These are phyloP conservation scores for Populus davidiana DNA, from an alignment of 345 rosid genomes.

Conservation along the genomic window DNA sequence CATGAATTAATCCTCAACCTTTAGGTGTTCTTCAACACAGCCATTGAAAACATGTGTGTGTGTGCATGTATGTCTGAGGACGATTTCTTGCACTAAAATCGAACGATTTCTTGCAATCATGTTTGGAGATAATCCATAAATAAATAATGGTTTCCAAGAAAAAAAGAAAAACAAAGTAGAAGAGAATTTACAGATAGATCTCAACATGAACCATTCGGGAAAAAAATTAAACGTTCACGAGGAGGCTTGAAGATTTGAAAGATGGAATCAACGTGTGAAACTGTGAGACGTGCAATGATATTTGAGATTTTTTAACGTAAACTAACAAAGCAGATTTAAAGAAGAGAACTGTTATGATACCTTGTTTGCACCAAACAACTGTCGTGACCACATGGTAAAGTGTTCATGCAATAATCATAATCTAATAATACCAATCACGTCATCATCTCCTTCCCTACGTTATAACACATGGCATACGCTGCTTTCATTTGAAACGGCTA, in stretches of 20 bases:
- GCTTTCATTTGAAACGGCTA: neutral
- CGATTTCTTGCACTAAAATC: too few species aligned
- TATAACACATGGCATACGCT: neutral
- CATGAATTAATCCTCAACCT: too few species aligned
- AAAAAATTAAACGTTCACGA: slow-evolving; percentile 6
- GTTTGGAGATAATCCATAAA: too few species aligned
- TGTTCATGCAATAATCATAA: neutral
- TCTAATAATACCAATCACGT: neutral
- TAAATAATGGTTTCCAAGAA: too few species aligned
- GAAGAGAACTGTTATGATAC: slow-evolving; percentile 14
- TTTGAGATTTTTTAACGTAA: slow-evolving; percentile 10
- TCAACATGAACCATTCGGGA: neutral
- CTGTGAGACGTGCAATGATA: neutral
- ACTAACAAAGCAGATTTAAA: slow-evolving; percentile 3
- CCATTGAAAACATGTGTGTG: too few species aligned
- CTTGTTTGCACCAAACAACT: slow-evolving; percentile 18
- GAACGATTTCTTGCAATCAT: too few species aligned
- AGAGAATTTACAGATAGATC: neutral
- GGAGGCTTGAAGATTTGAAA: slow-evolving; percentile 3
- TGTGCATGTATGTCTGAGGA: too few species aligned
- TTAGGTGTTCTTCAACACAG: too few species aligned
- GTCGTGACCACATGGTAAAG: slow-evolving; percentile 15
- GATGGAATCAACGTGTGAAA: slow-evolving; percentile 22
- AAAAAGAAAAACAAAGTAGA: neutral
- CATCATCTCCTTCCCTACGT: neutral